Conservation (phyloP, 2,329 filamentous ascomycete species). For the Colletotrichum eleusines region DNA sequence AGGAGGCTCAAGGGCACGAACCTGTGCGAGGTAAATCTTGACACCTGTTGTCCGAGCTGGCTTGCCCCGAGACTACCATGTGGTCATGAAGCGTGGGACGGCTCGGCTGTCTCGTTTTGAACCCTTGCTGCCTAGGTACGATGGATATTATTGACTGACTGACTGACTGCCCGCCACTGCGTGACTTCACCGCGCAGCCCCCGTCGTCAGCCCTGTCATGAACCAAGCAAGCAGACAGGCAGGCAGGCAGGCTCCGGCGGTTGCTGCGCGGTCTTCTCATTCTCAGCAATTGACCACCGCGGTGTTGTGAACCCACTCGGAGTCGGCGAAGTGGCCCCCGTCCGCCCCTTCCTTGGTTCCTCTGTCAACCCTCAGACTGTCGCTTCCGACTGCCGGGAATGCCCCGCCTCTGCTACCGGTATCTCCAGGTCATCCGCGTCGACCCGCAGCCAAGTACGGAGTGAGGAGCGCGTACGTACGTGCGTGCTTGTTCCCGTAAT, state of each 20-base stretch:
- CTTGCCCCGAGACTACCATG: neutral
- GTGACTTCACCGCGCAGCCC: slow-evolving; percentile 7
- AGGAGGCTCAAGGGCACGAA: slow-evolving; percentile 7
- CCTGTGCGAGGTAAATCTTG: slow-evolving; percentile 16
- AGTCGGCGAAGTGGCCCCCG: slow-evolving; percentile 23
- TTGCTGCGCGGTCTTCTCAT: slow-evolving; percentile 2
- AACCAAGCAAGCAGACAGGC: too few relatives aligned
- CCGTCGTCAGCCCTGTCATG: slow-evolving; percentile 4
- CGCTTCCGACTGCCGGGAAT: slow-evolving; percentile 11
- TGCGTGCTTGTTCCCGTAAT: neutral
- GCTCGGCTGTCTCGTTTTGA: slow-evolving; percentile 1
- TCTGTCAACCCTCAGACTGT: neutral
- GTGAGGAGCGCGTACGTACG: neutral
- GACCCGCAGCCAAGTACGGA: neutral
- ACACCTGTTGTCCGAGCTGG: slow-evolving; percentile 11
- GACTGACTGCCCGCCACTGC: slow-evolving; percentile 9
- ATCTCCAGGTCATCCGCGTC: slow-evolving; percentile 1
- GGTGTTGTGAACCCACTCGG: slow-evolving; percentile 15
- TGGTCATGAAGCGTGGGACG: slow-evolving; percentile 7
- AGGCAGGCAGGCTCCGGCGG: neutral
- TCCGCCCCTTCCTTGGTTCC: neutral
- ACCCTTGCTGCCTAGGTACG: slow-evolving; percentile 14
- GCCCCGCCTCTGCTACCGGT: slow-evolving; percentile 2
- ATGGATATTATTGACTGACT: too few relatives aligned
- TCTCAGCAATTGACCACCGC: neutral